A percentile compares a stretch with the other conserved stretches of the same genome.
Evolutionary conservation across 2,329 filamentous ascomycete species (phyloP).

Genomic region (Claviceps sp.): DNA sequence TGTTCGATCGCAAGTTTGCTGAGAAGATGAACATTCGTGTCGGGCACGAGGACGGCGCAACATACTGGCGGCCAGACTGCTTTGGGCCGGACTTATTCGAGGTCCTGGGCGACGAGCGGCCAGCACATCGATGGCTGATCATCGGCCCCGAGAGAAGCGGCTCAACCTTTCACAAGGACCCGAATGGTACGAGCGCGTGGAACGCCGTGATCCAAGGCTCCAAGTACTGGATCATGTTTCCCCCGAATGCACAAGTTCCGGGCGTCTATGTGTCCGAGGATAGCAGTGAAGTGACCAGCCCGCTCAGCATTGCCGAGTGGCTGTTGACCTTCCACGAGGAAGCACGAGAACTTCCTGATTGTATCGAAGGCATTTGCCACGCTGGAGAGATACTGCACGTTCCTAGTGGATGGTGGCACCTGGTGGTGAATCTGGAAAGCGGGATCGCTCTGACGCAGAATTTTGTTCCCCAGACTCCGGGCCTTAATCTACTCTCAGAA

Average conservation of each 20-base stretch:
- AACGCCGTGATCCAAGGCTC: constrained; percentile 81
- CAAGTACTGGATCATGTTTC: constrained; percentile 99
- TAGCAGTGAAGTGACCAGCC: constrained; percentile 84
- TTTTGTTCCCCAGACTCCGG: constrained; percentile 60
- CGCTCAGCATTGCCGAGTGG: constrained; percentile 94
- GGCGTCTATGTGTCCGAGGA: constrained; percentile 85
- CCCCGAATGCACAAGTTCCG: constrained; percentile 62
- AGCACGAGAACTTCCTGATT: constrained; percentile 62
- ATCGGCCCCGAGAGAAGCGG: constrained; percentile 77
- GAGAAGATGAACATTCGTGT: constrained; percentile 67
- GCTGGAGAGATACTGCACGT: constrained; percentile 84
- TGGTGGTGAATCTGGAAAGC: constrained; percentile 78
- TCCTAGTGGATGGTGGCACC: constrained; percentile 91
- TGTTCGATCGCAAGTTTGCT: constrained; percentile 79
- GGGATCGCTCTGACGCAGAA: constrained; percentile 91
- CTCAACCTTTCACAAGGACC: constrained; percentile 86
- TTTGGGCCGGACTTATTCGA: constrained; percentile 82
- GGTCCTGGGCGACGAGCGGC: constrained; percentile 62
- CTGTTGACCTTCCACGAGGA: constrained; percentile 78
- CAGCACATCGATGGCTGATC: constrained; percentile 86
- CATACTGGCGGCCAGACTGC: constrained; percentile 71
- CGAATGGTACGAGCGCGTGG: constrained; percentile 69
- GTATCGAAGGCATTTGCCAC: constrained; percentile 71
- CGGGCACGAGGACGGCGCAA: constrained; percentile 33
- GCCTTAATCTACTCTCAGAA: constrained; percentile 47